Evolutionary conservation across 2,329 filamentous ascomycete genomes (phyloP), one percentile per base, ranked within the genome.

Genomic region (Plenodomus tracheiphilus): DNA sequence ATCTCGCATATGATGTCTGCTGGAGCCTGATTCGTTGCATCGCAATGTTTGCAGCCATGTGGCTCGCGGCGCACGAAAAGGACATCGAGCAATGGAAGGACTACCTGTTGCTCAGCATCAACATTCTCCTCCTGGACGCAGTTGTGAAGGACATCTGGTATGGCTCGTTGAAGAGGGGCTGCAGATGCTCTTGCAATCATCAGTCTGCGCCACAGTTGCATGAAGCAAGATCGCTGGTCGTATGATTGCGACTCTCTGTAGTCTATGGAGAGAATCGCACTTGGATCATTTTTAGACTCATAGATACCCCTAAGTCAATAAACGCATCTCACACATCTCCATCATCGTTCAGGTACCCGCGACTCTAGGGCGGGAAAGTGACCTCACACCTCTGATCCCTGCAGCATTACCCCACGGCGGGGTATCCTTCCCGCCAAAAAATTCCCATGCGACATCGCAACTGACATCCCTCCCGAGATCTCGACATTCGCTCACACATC

Each of bases 401-500:
- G 48, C 41, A 53, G 20, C 35, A 32, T 43, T 59, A 56, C 57
- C 55, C 57, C 57, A 56, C 57, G 53, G 55, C 49, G 57, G 57
- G 57, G 55, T 46, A 57, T 5, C 16, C 28, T 3, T 37, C 35
- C 13, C 18, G 16, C 18, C 43, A 50, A 48, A 60, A 61, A 57
- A 58, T 49, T 56, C 58, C 43, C 48, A 50, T n/a, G 39, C 44
- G 42, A 39, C 40, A 47, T 37, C 35, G 16, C 16, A 32, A 38
- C 41, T 13, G 19, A 32, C 19, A 18, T 28, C 35, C 34, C 21
- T 36, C 18, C 41, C n/a, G n/a, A 40, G 19, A 30, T 30, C 44
- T 41, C 17, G 39, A 43, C 25, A 35, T 36, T 10, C 38, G n/a
- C 35, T 22, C 34, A 49, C 38, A 49, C 18, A 17, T 21, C 13